A percentile compares a stretch with the other conserved stretches of the same genome.
These are phyloP conservation scores for Leishmania tarentolae DNA, from an alignment of 208 protist genomes.

Conservation along the genomic window DNA sequence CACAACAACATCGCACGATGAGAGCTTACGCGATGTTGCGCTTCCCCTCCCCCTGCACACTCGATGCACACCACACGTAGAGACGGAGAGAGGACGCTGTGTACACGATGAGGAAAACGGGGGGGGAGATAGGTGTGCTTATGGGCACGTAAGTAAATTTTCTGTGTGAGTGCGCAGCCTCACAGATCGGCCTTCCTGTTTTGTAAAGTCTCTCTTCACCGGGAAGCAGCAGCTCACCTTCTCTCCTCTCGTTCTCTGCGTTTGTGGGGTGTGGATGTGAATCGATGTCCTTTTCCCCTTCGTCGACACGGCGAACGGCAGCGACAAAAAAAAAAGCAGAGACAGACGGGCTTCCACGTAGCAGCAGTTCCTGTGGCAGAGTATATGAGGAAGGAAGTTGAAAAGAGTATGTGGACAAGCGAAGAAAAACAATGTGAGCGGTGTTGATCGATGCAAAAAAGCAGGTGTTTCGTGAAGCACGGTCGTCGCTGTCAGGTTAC, in stretches of 20 bases:
- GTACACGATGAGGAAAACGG: neutral
- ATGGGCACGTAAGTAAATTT: neutral
- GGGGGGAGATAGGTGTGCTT: neutral
- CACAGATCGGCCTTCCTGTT: neutral
- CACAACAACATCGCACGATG: neutral
- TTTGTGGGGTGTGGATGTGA: neutral
- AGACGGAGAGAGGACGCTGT: neutral
- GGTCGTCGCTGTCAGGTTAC: neutral
- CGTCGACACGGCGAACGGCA: neutral
- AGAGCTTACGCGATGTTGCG: neutral
- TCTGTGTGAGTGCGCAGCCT: neutral
- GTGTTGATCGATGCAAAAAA: neutral
- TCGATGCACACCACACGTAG: neutral
- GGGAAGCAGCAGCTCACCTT: neutral
- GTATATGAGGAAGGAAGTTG: conserved; percentile 1
- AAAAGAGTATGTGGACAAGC: neutral
- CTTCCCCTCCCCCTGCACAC: neutral
- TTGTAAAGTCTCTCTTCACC: neutral
- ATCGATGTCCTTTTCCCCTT: neutral
- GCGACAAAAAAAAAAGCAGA: conserved; percentile 19
- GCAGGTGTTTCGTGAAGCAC: neutral
- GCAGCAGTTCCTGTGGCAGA: neutral
- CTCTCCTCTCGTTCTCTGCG: neutral
- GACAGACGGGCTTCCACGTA: neutral
- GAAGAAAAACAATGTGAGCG: neutral